Evolutionary conservation across 495 filamentous ascomycete genomes (phyloP).

Genomic region (Lophiotrema nucula): DNA sequence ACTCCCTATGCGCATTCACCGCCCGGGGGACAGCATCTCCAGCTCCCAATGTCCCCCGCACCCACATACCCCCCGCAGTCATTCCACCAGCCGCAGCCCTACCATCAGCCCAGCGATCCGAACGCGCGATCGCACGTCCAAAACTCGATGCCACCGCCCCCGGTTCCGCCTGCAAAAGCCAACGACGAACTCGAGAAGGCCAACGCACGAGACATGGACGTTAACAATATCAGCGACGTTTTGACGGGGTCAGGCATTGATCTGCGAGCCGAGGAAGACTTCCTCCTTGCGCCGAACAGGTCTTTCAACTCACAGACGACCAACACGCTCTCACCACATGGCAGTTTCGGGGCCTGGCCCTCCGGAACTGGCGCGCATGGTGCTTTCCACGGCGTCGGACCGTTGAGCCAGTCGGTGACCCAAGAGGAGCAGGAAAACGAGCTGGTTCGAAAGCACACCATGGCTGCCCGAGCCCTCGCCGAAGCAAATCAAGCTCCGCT

Average conservation of each 20-base stretch:
- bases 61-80: slow-evolving; percentile 35
- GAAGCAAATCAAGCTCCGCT: slow-evolving; percentile 58
- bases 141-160: slow-evolving; percentile 80
- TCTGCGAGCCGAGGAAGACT: slow-evolving; percentile 77
- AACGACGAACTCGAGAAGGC: slow-evolving; percentile 51
- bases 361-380: slow-evolving; percentile 45
- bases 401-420: slow-evolving; percentile 52
- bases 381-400: slow-evolving; percentile 58
- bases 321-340: slow-evolving; percentile 41
- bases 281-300: slow-evolving; percentile 52
- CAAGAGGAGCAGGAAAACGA: slow-evolving; percentile 48
- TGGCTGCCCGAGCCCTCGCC: slow-evolving; percentile 44
- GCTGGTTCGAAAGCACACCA: slow-evolving; percentile 53
- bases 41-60: slow-evolving; percentile 18
- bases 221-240: slow-evolving; percentile 73
- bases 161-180: slow-evolving; percentile 55
- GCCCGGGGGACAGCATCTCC: slow-evolving; percentile 26
- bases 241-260: slow-evolving; percentile 78
- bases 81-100: slow-evolving; percentile 37
- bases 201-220: slow-evolving; percentile 49
- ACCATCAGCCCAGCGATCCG: slow-evolving; percentile 35
- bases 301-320: slow-evolving; percentile 49
- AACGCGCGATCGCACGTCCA: slow-evolving; percentile 43
- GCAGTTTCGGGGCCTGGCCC: slow-evolving; percentile 50
- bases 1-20: slow-evolving; percentile 41